Evolutionary conservation across 108 stramenopile genomes (phyloP), one percentile per base, ranked within the genome.

Genomic region (Fistulifera solaris): DNA sequence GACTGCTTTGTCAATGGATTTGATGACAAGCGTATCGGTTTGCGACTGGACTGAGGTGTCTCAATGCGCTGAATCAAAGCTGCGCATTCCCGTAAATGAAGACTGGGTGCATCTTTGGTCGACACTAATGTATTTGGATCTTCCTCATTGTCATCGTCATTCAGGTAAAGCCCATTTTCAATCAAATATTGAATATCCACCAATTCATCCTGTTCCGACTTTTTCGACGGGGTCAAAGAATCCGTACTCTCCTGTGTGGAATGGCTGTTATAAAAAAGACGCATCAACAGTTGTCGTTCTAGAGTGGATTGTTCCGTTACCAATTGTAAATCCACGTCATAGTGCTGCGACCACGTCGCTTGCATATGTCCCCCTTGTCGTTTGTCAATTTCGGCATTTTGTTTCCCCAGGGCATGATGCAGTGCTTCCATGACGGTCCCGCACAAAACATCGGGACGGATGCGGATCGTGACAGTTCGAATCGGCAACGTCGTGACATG

Each of bases 391-490:
- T 42, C 40, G 1, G 53, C 52, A 41, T 27, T 15, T 2, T 27
- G 10, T 4, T 38, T 50, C 14, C 59, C 63, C 40, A 75, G 61
- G 2, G 68, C 61, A 45, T 65, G 56, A 57, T 64, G 56, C 1
- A 71, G 56, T 0, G 73, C 73, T 51, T 80, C 78, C 78, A 80
- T 80, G 38, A 75, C 61, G 0, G 73, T 71, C 14, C 78, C 78
- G 40, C 83, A 85, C 47, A 94, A 64, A n/a, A 94, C 84, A 75
- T 94, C 92, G 11, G 83, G 85, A 15, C 92, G 81, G 35, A 94
- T 76, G 1, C 85, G 75, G 52, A 87, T 77, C 5, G 82, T 56
- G 28, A 86, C 63, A 5, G 82, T 86, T 35, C 90, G 66, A 8
- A 88, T 73, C 0, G 90, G 89, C 18, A 54, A 48, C 8, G 17